These are phyloP conservation scores for Sequoia sempervirens DNA, from an alignment of 75 land plant genomes.

Conservation along the genomic window DNA sequence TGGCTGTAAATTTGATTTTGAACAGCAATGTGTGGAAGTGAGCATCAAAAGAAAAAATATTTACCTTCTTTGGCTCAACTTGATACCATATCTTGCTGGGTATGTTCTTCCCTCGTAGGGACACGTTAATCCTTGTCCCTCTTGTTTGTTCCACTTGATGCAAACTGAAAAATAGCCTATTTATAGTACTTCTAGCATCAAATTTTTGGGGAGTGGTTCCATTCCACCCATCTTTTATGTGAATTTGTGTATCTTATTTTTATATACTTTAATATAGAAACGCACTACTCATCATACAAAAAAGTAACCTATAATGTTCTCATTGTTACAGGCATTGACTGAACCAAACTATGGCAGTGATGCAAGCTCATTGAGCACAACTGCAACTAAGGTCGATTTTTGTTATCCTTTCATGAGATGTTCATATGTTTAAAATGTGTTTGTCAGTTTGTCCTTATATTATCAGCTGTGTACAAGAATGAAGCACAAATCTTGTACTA, in stretches of 20 bases:
- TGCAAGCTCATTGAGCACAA: conserved; percentile 84
- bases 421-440: conserved; percentile 1
- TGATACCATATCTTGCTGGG: conserved; percentile 82
- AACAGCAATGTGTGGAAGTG: conserved; percentile 79
- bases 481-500: background rate
- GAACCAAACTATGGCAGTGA: conserved; percentile 97
- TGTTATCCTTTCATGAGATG: background rate
- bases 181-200: too few relatives aligned
- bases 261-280: too few relatives aligned
- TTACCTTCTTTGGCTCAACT: conserved; percentile 72
- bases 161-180: background rate
- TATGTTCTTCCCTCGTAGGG: conserved; percentile 17
- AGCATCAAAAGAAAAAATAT: conserved; percentile 80
- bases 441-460: background rate
- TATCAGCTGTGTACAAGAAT: background rate
- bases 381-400: conserved; percentile 70
- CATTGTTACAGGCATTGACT: conserved; percentile 63
- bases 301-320: background rate
- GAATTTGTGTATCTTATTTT: too few relatives aligned
- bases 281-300: too few relatives aligned
- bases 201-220: too few relatives aligned
- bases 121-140: background rate
- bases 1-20: background rate
- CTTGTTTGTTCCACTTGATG: background rate
- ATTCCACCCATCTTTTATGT: too few relatives aligned